Evolutionary conservation across 192 early-diverging fungal species (phyloP).

Genomic region (Spinellus fusiger): DNA sequence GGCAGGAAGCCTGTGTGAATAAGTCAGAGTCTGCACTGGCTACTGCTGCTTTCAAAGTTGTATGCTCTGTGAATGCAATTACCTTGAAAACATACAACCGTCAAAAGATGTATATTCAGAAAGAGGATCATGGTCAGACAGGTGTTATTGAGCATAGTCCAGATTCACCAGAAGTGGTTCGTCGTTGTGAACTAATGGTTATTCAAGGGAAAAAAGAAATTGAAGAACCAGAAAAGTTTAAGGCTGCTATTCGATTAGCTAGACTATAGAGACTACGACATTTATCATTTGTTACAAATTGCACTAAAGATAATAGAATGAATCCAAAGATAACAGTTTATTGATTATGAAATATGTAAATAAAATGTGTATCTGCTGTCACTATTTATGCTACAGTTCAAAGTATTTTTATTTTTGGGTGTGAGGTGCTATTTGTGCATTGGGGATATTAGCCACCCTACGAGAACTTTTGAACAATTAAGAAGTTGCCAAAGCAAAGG

Average conservation of each 20-base stretch:
- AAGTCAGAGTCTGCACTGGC: constrained; percentile 26
- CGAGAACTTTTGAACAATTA: too few species aligned
- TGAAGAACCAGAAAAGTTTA: constrained; percentile 36
- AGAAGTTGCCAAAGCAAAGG: too few species aligned
- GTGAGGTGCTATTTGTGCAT: too few species aligned
- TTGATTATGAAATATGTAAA: too few species aligned
- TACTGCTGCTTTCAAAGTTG: constrained; percentile 60
- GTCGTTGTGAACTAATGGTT: constrained; percentile 63
- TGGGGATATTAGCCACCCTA: too few species aligned
- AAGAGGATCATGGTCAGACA: constrained; percentile 4
- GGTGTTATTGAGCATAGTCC: constrained; percentile 13
- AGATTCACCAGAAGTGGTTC: constrained; percentile 38
- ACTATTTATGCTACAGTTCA: too few species aligned
- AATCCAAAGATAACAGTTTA: too few species aligned
- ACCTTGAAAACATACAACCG: constrained; percentile 52
- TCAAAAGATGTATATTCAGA: constrained; percentile 24
- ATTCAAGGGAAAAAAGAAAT: constrained; percentile 62
- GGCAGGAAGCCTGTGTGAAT: constrained; percentile 36
- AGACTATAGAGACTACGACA: neutral
- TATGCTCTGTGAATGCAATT: constrained; percentile 65
- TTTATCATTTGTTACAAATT: neutral
- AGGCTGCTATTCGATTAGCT: neutral
- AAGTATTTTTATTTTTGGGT: too few species aligned
- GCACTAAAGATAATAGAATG: too few species aligned
- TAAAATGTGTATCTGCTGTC: too few species aligned